Base-by-base conservation (phyloP, 495 filamentous ascomycete genomes). In the Penicillium crystallinum region DNA sequence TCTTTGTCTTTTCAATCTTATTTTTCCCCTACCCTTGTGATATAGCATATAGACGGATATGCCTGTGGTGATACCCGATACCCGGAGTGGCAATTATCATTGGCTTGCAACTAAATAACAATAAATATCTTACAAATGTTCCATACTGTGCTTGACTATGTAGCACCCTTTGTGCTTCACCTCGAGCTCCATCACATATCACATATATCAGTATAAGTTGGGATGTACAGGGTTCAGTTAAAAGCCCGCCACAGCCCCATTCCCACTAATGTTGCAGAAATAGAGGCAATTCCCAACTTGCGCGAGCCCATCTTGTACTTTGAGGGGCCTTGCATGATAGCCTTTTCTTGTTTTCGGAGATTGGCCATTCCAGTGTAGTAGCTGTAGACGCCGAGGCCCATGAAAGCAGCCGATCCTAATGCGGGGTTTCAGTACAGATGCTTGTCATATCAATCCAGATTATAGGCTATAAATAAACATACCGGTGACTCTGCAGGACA, bases 331-430 rank as follows among this genome's bases (percentile, higher is more conserved):
- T 80, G 75, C 53, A 87, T 68, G 50, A 96, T 95, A 31, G 75
- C 74, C 27, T 80, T 76, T 61, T 84, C 75, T 62, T 89, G 86
- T 57, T 81, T 73, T 41, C 79, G 77, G 17, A 97, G 81, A 63
- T 95, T 88, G 34, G 70, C 67, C 58, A 85, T 86, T 30, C 92
- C 92, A 8, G 87, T 90, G 51, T 83, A 75, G 70, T 92, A 95
- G 63, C 83, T 91, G 74, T 95, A 97, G 6, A 80, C 81, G 12
- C 89, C 92, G 41, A 97, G 83, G n/a, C 91, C 91, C 38, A 93
- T 74, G 56, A 97, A 96, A 14, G 88, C 91, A 29, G 84, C 80
- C 46, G 85, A 83, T 17, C 92, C 92, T 95, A 53, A 27, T 31
- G 18, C 15, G 39, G 3, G 4, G 21, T 23, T 54, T 67, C 38